phyloP scores from a whole-genome alignment of 805 yeast genomes.

The Saturnispora zaruensis region DNA sequence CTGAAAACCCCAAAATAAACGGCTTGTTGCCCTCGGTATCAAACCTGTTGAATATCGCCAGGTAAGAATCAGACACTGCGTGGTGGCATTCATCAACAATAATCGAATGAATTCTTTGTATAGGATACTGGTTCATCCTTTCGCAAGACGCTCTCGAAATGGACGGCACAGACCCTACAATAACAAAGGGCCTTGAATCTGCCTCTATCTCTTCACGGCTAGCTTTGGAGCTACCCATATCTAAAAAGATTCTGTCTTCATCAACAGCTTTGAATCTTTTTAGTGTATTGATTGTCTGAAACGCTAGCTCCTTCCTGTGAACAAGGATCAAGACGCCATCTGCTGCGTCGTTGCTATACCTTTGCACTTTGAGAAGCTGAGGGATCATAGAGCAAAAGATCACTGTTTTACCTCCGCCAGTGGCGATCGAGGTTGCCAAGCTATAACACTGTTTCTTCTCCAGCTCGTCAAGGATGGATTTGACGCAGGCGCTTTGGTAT shows the following conservation, averaged over 20 bases:
- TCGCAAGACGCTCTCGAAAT: constrained; percentile 32
- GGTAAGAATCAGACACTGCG: constrained; percentile 65
- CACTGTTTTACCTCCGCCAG: constrained; percentile 94
- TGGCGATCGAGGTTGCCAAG: constrained; percentile 78
- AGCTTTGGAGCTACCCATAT: constrained; percentile 49
- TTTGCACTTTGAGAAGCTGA: constrained; percentile 20
- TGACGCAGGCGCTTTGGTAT: constrained; percentile 69
- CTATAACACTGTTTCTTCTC: constrained; percentile 33
- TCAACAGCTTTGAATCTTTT: constrained; percentile 26
- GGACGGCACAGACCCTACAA: constrained; percentile 73
- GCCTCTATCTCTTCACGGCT: constrained; percentile 26
- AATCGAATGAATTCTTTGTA: constrained; percentile 57
- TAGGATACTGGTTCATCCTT: constrained; percentile 46
- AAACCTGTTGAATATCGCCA: constrained; percentile 50
- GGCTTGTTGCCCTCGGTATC: constrained; percentile 30
- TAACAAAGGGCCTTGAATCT: constrained; percentile 31
- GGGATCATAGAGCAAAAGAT: constrained; percentile 56
- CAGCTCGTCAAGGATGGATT: constrained; percentile 40
- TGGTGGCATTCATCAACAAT: constrained; percentile 93
- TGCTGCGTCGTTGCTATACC: constrained; percentile 27
- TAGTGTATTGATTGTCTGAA: constrained; percentile 55
- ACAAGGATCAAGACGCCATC: constrained; percentile 52
- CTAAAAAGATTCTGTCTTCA: constrained; percentile 31
- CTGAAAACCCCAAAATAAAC: constrained; percentile 76
- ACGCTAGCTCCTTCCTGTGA: constrained; percentile 71